Evolutionary conservation across 257 asterid genomes (phyloP).

Genomic region (Capsicum rhomboideum): DNA sequence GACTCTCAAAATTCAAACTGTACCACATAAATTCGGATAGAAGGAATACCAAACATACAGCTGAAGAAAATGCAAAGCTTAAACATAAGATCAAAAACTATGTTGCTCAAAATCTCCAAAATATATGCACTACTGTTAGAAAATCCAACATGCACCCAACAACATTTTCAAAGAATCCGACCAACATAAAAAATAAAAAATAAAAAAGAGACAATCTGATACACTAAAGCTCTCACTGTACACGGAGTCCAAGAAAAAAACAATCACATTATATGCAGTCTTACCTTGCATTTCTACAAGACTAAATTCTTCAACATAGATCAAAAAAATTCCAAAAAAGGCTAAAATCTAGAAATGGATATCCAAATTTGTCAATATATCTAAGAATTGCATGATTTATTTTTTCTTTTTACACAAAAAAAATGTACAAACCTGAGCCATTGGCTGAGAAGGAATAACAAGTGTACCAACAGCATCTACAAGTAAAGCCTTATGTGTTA

Average conservation of each 20-base stretch:
- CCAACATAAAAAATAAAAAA: not conserved
- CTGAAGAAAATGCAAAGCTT: too few relatives aligned
- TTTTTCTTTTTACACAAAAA: too few relatives aligned
- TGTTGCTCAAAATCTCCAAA: not conserved
- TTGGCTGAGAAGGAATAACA: conserved; percentile 88
- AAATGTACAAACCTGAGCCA: conserved; percentile 98
- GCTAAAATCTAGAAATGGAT: not conserved
- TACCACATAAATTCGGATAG: too few relatives aligned
- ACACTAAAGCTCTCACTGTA: too few relatives aligned
- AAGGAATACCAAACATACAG: too few relatives aligned
- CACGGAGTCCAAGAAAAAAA: too few relatives aligned
- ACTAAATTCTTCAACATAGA: too few relatives aligned
- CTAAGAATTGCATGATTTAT: not conserved
- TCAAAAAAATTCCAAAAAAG: not conserved
- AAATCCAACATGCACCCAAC: not conserved
- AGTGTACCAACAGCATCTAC: conserved; percentile 99
- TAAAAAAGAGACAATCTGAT: too few relatives aligned
- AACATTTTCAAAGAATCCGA: not conserved
- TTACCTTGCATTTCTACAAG: too few relatives aligned
- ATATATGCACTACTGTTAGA: not conserved
- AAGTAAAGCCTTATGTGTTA: conserved; percentile 86
- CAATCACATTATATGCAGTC: too few relatives aligned
- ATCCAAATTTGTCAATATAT: not conserved
- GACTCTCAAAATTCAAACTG: too few relatives aligned
- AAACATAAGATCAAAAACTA: not conserved